Percentiles rank a stretch among this genome's conserved stretches.
phyloP scores from a whole-genome alignment of 2,329 filamentous ascomycete genomes.

The Alternaria consortialis region DNA sequence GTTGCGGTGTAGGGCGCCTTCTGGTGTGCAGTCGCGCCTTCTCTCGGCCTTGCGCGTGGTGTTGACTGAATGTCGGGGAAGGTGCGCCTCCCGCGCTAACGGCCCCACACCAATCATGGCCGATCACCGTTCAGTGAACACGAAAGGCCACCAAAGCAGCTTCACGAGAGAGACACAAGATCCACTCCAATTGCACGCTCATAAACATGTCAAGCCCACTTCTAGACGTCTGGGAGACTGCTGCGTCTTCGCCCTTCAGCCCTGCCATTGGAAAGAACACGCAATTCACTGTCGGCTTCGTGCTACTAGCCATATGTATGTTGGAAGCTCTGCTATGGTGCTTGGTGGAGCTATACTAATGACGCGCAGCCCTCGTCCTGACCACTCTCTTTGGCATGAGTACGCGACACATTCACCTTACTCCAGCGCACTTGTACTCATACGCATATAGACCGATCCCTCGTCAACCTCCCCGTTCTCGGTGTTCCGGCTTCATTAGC shows the following conservation, averaged over 20 bases:
- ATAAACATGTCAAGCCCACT: slow-evolving; percentile 62
- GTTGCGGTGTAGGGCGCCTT: slow-evolving; percentile 20
- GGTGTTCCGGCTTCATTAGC: slow-evolving; percentile 88
- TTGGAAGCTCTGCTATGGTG: slow-evolving; percentile 17
- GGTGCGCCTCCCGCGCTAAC: slow-evolving; percentile 28
- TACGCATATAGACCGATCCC: slow-evolving; percentile 80
- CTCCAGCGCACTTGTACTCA: slow-evolving; percentile 50
- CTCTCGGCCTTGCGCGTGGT: slow-evolving; percentile 12
- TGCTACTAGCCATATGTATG: slow-evolving; percentile 73
- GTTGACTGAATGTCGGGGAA: slow-evolving; percentile 26
- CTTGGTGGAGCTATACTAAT: slow-evolving; percentile 37
- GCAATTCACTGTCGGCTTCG: slow-evolving; percentile 84
- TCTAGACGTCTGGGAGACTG: slow-evolving; percentile 90
- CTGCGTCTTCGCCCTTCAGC: slow-evolving; percentile 83
- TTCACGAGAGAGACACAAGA: slow-evolving; percentile 17
- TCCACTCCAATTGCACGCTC: slow-evolving; percentile 26
- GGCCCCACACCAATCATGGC: slow-evolving; percentile 28
- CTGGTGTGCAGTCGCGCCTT: slow-evolving; percentile 20
- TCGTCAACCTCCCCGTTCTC: slow-evolving; percentile 77
- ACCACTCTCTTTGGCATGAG: slow-evolving; percentile 86
- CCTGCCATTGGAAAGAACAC: slow-evolving; percentile 81
- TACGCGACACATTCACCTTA: slow-evolving; percentile 56
- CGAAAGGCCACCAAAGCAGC: slow-evolving; percentile 41
- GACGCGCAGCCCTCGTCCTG: slow-evolving; percentile 66
- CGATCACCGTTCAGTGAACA: slow-evolving; percentile 17